These are phyloP conservation scores for Umbelopsis ramanniana DNA, from an alignment of 192 early-diverging fungal genomes.

Conservation along the genomic window DNA sequence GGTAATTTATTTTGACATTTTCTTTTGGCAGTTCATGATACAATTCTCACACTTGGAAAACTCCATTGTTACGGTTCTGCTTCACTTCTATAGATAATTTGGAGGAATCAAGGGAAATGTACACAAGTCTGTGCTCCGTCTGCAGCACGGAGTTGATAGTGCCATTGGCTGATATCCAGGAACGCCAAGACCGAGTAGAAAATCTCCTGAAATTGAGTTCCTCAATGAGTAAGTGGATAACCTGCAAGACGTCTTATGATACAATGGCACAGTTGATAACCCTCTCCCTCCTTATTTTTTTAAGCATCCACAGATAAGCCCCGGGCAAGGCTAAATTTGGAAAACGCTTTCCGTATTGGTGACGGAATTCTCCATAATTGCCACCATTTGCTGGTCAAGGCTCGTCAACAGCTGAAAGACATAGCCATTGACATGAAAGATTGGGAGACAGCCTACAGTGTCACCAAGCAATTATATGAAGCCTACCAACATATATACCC, in stretches of 20 bases:
- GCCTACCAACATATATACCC: conserved; percentile 11
- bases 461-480: neutral
- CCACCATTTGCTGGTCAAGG: conserved; percentile 11
- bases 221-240: conserved; percentile 3
- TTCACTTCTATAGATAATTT: neutral
- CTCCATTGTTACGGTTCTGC: no score
- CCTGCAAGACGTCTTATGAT: neutral
- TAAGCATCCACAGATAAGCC: neutral
- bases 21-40: conserved; percentile 1
- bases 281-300: neutral
- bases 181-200: neutral
- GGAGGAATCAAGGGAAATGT: neutral
- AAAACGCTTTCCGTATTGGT: neutral
- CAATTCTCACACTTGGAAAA: neutral
- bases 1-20: conserved; percentile 8
- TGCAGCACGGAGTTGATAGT: neutral
- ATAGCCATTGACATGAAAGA: conserved; percentile 12
- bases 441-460: neutral
- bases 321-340: conserved; percentile 9
- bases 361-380: neutral
- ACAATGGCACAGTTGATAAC: neutral
- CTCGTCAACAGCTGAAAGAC: conserved; percentile 16
- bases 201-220: neutral
- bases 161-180: conserved; percentile 1
- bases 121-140: neutral